Conservation (phyloP, 2,329 filamentous ascomycete genomes). For the Curvularia lunata region DNA sequence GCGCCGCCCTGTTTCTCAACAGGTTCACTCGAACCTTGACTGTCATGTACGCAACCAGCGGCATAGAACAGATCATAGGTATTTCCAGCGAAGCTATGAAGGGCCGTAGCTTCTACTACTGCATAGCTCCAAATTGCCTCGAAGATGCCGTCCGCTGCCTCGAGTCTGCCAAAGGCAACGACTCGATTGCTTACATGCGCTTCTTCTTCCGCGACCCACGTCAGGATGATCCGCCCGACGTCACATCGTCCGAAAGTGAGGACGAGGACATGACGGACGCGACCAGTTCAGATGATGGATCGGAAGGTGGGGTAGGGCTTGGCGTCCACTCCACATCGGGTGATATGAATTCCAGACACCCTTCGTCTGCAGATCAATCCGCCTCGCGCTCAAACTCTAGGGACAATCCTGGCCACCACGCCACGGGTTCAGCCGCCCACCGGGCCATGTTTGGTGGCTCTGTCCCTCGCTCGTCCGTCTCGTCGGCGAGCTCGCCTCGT, state of each 20-base stretch:
- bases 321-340: conserved; percentile 32
- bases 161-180: conserved; percentile 86
- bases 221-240: conserved; percentile 51
- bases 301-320: conserved; percentile 55
- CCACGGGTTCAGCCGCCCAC: conserved; percentile 43
- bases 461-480: conserved; percentile 37
- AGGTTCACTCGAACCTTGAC: conserved; percentile 82
- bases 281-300: conserved; percentile 56
- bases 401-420: conserved; percentile 49
- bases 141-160: conserved; percentile 77
- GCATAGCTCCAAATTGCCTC: conserved; percentile 79
- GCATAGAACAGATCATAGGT: conserved; percentile 76
- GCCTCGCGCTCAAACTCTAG: conserved; percentile 54
- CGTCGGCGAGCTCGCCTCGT: conserved; percentile 31
- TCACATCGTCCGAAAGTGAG: conserved; percentile 55
- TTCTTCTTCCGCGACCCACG: conserved; percentile 83
- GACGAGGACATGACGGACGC: conserved; percentile 57
- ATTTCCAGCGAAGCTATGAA: conserved; percentile 71
- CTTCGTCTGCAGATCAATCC: conserved; percentile 27
- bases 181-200: conserved; percentile 87
- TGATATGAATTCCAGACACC: conserved; percentile 23
- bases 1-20: conserved; percentile 84
- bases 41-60: conserved; percentile 85
- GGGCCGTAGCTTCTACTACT: conserved; percentile 85
- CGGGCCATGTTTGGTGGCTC: conserved; percentile 36